Conservation (phyloP, 495 filamentous ascomycete genomes). For the Lophiostoma macrostomum region DNA sequence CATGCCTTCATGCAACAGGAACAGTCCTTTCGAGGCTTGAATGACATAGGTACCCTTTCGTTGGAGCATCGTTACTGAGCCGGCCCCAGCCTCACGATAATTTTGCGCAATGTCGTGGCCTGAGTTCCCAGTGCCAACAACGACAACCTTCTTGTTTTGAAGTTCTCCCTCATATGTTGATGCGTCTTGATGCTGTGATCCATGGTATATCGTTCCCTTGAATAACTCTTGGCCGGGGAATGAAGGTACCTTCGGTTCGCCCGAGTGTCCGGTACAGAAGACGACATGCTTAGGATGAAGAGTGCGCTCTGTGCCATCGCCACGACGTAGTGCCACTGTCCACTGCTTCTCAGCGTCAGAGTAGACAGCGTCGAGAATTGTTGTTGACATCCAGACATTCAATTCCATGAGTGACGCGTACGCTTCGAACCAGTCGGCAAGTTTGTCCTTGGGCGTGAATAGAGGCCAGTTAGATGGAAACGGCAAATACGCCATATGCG, state of each 20-base stretch:
- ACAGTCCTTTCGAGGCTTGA: slow-evolving; percentile 51
- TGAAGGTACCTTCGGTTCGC: slow-evolving; percentile 60
- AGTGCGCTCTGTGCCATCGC: slow-evolving; percentile 54
- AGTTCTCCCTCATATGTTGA: slow-evolving; percentile 41
- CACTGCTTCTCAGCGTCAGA: slow-evolving; percentile 56
- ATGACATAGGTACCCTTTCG: slow-evolving; percentile 71
- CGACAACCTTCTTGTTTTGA: slow-evolving; percentile 65
- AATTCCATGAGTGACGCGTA: slow-evolving; percentile 70
- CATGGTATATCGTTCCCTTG: slow-evolving; percentile 64
- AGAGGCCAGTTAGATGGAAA: slow-evolving; percentile 65
- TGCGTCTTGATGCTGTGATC: slow-evolving; percentile 55
- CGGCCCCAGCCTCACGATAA: slow-evolving; percentile 73
- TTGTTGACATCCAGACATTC: slow-evolving; percentile 66
- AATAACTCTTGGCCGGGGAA: slow-evolving; percentile 64
- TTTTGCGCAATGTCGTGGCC: slow-evolving; percentile 80
- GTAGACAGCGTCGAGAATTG: slow-evolving; percentile 50
- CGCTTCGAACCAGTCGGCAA: slow-evolving; percentile 71
- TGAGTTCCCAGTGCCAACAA: slow-evolving; percentile 79
- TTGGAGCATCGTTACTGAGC: slow-evolving; percentile 75
- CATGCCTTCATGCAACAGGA: slow-evolving; percentile 53
- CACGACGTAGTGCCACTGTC: slow-evolving; percentile 57
- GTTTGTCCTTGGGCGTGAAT: slow-evolving; percentile 66
- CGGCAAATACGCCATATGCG: slow-evolving; percentile 68
- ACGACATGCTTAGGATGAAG: slow-evolving; percentile 64
- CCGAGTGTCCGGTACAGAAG: slow-evolving; percentile 69